phyloP scores from a whole-genome alignment of 208 protist genomes.

The Crithidia bombi region DNA sequence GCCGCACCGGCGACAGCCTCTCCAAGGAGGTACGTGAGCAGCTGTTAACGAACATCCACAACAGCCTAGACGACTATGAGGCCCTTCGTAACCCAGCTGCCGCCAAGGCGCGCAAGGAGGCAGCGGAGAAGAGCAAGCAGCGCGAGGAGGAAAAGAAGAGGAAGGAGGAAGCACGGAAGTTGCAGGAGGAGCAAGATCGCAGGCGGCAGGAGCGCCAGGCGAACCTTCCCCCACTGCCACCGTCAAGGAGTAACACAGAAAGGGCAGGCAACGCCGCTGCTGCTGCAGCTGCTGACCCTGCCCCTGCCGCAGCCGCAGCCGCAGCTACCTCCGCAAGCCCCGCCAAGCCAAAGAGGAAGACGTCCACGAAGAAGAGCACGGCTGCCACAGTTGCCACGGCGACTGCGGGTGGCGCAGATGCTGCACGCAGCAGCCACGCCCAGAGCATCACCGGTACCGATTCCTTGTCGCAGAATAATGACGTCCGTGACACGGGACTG shows the following conservation, averaged over 20 bases:
- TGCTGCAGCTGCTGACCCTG: not conserved
- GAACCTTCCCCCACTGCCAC: conserved; percentile 19
- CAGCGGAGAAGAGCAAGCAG: conserved; percentile 18
- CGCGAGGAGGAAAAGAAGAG: conserved; percentile 7
- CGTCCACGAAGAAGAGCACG: not conserved
- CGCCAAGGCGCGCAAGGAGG: conserved; percentile 4
- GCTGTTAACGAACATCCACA: conserved; percentile 54
- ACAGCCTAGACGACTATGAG: conserved; percentile 56
- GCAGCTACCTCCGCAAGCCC: no score
- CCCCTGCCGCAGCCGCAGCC: no score
- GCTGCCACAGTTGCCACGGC: not conserved
- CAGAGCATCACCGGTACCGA: not conserved
- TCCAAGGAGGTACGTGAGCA: conserved; percentile 38
- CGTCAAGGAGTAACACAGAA: conserved; percentile 5
- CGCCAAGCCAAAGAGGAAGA: conserved; percentile 1
- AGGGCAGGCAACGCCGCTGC: not conserved
- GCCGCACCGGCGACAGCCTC: conserved; percentile 28
- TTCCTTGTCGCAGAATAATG: conserved; percentile 2
- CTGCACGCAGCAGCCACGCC: not conserved
- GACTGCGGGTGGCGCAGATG: not conserved
- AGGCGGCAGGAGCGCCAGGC: conserved; percentile 28
- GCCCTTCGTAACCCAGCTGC: conserved; percentile 34
- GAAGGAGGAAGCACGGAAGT: conserved; percentile 5
- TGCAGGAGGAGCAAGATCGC: conserved; percentile 17
- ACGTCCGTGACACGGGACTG: not conserved